phyloP scores from a whole-genome alignment of 306 rosid genomes.

The Carpinus viminea region DNA sequence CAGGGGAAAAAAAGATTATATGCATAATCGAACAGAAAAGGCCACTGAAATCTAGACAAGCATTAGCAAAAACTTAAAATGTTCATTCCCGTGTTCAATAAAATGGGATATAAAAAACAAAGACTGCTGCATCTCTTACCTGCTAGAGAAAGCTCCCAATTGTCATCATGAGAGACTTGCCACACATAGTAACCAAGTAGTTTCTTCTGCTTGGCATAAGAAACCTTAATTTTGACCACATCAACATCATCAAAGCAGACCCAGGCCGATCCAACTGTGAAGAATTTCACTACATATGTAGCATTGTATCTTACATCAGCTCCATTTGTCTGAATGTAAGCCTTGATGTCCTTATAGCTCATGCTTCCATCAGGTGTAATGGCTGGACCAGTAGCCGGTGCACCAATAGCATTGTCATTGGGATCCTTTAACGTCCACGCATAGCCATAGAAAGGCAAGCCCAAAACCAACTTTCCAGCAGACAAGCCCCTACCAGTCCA shows the following conservation, averaged over 20 bases:
- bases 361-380: neutral
- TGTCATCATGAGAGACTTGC: slow-evolving; percentile 31
- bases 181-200: slow-evolving; percentile 38
- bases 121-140: slow-evolving; percentile 6
- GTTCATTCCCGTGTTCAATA: no score
- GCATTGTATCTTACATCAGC: slow-evolving; percentile 23
- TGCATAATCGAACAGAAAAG: no score
- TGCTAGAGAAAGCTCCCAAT: slow-evolving; percentile 33
- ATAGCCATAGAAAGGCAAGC: slow-evolving; percentile 54
- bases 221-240: slow-evolving; percentile 30
- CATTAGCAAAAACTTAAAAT: no score
- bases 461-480: slow-evolving; percentile 42
- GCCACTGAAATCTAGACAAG: no score
- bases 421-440: slow-evolving; percentile 43
- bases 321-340: neutral
- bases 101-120: no score
- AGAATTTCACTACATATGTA: slow-evolving; percentile 37
- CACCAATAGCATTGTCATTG: slow-evolving; percentile 29
- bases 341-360: slow-evolving; percentile 25
- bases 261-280: slow-evolving; percentile 34
- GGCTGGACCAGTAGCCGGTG: slow-evolving; percentile 41
- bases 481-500: slow-evolving; percentile 44
- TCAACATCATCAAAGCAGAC: slow-evolving; percentile 40
- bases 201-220: slow-evolving; percentile 37
- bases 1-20: neutral